phyloP scores from a whole-genome alignment of 2,329 filamentous ascomycete genomes.

The Paecilomyces fulvus region DNA sequence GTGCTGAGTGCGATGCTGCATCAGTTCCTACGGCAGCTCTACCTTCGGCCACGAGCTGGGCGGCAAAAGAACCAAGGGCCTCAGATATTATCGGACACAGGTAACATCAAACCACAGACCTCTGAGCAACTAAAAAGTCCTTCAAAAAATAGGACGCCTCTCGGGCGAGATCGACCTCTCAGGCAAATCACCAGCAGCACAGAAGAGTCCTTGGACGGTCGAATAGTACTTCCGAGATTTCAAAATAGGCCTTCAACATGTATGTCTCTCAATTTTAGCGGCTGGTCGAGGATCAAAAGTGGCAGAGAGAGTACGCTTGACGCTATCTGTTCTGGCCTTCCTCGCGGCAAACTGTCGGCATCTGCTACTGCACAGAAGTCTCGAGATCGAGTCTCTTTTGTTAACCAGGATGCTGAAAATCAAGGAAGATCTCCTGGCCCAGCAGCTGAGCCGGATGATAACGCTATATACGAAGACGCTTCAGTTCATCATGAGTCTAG shows the following conservation, averaged over 20 bases:
- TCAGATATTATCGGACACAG: conserved; percentile 1
- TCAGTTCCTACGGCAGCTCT: conserved; percentile 66
- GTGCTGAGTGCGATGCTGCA: conserved; percentile 61
- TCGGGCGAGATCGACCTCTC: background rate
- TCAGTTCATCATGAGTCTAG: conserved; percentile 2
- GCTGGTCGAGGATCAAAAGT: conserved; percentile 36
- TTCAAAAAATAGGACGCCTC: background rate
- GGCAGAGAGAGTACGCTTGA: conserved; percentile 15
- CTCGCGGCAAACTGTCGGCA: background rate
- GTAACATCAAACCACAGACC: conserved; percentile 1
- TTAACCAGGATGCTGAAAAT: background rate
- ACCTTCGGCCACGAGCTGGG: conserved; percentile 50
- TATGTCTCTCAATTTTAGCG: conserved; percentile 19
- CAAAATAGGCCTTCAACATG: conserved; percentile 6
- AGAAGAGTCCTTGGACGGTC: conserved; percentile 16
- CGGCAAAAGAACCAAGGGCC: conserved; percentile 10
- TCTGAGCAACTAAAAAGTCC: background rate
- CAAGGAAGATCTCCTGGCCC: background rate
- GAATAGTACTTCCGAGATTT: conserved; percentile 24
- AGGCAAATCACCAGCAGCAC: conserved; percentile 3
- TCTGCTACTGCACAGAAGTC: background rate
- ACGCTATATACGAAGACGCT: background rate
- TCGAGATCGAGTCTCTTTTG: background rate
- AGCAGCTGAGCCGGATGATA: background rate
- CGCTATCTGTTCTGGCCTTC: conserved; percentile 11